phyloP scores from a whole-genome alignment of 306 rosid species.

The Citrullus colocynthis region DNA sequence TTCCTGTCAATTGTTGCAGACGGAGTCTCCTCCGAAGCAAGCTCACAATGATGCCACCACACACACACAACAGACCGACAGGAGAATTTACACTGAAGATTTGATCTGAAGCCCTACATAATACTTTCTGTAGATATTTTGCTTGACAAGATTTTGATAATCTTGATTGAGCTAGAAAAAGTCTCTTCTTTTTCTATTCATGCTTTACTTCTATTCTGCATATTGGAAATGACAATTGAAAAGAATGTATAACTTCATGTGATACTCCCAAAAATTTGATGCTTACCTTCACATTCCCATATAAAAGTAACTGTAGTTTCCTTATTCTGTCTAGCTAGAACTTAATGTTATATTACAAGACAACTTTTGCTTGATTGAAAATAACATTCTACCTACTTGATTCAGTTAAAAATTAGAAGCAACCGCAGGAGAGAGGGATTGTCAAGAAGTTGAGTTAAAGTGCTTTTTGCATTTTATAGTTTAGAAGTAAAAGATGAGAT shows the following conservation, averaged over 20 bases:
- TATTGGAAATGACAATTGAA: background rate
- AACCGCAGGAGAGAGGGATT: background rate
- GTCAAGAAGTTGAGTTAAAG: background rate
- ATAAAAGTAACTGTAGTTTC: background rate
- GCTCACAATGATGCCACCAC: background rate
- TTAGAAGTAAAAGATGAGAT: background rate
- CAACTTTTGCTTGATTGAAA: background rate
- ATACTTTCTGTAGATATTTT: slow-evolving; percentile 14
- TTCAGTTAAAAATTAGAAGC: background rate
- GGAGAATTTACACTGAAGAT: slow-evolving; percentile 9
- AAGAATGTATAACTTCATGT: background rate
- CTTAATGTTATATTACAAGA: background rate
- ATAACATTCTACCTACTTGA: background rate
- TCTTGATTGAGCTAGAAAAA: slow-evolving; percentile 6
- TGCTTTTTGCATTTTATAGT: background rate
- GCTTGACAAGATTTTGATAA: slow-evolving; percentile 6
- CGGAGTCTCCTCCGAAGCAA: background rate
- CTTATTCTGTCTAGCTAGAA: background rate
- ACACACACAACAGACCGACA: background rate
- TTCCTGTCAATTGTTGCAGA: background rate
- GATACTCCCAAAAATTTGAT: background rate
- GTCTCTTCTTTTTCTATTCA: background rate
- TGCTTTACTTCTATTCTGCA: background rate
- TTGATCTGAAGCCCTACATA: slow-evolving; percentile 6
- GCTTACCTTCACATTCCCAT: background rate